Conservation (phyloP, 768 basidiomycete genomes). For the Tulasnella sp. region DNA sequence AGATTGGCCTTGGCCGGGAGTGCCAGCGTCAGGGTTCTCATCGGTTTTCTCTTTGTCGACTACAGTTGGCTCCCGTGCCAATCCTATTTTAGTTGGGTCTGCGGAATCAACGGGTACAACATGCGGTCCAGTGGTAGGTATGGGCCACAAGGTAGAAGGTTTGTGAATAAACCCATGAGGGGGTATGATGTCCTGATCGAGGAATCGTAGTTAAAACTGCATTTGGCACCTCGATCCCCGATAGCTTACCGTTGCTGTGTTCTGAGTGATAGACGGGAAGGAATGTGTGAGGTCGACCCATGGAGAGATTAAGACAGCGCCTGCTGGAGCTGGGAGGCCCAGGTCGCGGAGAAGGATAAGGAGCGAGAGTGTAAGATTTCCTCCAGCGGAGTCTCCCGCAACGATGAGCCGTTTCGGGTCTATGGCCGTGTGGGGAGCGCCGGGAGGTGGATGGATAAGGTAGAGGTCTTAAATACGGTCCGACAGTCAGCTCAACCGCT, state of each 20-base stretch:
- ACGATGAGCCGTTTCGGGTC: constrained; percentile 78
- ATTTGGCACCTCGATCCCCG: neutral
- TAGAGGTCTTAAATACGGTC: constrained; percentile 61
- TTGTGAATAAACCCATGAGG: constrained; percentile 70
- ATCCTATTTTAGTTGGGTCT: neutral
- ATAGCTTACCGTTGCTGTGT: constrained; percentile 71
- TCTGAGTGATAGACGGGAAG: constrained; percentile 81
- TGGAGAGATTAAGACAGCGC: constrained; percentile 84
- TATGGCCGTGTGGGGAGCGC: constrained; percentile 71
- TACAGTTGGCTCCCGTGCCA: neutral
- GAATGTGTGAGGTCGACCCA: constrained; percentile 96
- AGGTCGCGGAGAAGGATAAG: constrained; percentile 71
- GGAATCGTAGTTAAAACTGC: neutral
- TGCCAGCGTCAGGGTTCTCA: neutral
- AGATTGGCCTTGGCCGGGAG: neutral
- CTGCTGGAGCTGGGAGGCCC: constrained; percentile 77
- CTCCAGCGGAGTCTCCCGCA: constrained; percentile 91
- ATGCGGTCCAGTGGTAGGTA: constrained; percentile 38
- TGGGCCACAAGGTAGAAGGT: constrained; percentile 60
- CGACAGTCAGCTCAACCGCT: neutral
- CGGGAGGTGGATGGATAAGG: constrained; percentile 79
- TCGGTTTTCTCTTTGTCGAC: neutral
- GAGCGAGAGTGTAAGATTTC: constrained; percentile 77
- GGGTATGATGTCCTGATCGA: constrained; percentile 69
- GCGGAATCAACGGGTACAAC: neutral